phyloP scores from a whole-genome alignment of 2,329 filamentous ascomycete genomes.

The Penicillium sp. region DNA sequence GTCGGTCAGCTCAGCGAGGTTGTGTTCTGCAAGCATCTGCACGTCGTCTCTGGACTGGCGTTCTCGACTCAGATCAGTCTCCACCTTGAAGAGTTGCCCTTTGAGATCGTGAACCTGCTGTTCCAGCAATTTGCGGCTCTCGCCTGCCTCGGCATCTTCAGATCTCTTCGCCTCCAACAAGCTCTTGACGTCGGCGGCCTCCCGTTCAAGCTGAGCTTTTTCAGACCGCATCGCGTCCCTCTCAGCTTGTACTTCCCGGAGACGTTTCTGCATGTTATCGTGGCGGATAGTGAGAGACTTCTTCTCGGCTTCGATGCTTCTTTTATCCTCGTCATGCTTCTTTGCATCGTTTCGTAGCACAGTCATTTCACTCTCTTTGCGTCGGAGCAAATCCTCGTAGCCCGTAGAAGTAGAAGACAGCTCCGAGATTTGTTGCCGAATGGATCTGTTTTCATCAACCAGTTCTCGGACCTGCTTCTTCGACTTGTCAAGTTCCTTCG shows the following conservation, averaged over 20 bases:
- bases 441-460: conserved; percentile 72
- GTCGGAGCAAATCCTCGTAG: conserved; percentile 88
- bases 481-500: conserved; percentile 73
- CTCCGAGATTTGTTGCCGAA: conserved; percentile 80
- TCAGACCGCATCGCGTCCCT: conserved; percentile 82
- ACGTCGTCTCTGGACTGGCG: conserved; percentile 93
- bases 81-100: conserved; percentile 74
- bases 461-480: conserved; percentile 75
- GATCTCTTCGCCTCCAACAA: conserved; percentile 84
- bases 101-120: conserved; percentile 86
- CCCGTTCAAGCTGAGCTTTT: conserved; percentile 78
- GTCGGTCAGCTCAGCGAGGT: conserved; percentile 74
- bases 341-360: conserved; percentile 81
- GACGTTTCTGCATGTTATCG: conserved; percentile 69
- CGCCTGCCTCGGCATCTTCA: conserved; percentile 78
- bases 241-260: conserved; percentile 84
- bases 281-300: conserved; percentile 69
- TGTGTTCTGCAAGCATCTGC: conserved; percentile 84
- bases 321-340: conserved; percentile 76
- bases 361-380: conserved; percentile 89
- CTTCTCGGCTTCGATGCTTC: conserved; percentile 74
- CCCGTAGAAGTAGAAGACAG: conserved; percentile 88
- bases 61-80: conserved; percentile 85
- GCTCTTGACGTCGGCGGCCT: conserved; percentile 82
- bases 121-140: conserved; percentile 79